Percentiles rank a stretch among this genome's conserved stretches.
Conservation (phyloP, 2,329 filamentous ascomycete species). For the Colletotrichum limetticola region DNA sequence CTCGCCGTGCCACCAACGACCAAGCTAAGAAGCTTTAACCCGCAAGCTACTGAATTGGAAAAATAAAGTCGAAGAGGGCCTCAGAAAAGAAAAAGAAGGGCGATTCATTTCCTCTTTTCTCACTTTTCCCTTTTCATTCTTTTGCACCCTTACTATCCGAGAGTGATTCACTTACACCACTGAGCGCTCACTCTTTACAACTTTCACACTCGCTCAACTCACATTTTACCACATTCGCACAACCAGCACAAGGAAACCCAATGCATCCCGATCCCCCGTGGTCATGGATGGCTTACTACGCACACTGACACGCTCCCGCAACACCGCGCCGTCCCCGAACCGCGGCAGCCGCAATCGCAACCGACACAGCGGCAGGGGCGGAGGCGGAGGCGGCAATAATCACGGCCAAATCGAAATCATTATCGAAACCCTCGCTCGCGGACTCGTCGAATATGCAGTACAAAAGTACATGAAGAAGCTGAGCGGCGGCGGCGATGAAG, state of each 20-base stretch:
- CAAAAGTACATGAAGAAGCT: slow-evolving; percentile 25
- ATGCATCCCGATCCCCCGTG: neutral
- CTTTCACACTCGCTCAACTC: neutral
- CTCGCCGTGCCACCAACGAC: slow-evolving; percentile 1
- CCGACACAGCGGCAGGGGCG: neutral
- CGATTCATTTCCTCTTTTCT: neutral
- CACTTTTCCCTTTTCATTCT: neutral
- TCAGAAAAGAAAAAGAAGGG: neutral
- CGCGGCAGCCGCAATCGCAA: slow-evolving; percentile 13
- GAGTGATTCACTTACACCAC: neutral
- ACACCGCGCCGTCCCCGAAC: slow-evolving; percentile 9
- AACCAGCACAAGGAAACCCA: neutral
- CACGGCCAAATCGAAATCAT: slow-evolving; percentile 24
- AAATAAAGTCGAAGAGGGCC: neutral
- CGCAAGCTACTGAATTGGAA: neutral
- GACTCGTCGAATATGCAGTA: slow-evolving; percentile 29
- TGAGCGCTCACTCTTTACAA: neutral
- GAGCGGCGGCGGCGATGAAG: neutral
- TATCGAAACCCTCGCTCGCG: slow-evolving; percentile 23
- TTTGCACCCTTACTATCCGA: neutral
- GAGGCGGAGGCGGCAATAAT: neutral
- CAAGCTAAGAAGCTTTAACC: neutral
- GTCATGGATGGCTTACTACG: slow-evolving; percentile 26
- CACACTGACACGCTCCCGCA: slow-evolving; percentile 18
- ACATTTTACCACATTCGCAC: neutral